These are phyloP conservation scores for Neostapfia colusana DNA, from an alignment of 176 grass and related monocot species.

Conservation along the genomic window DNA sequence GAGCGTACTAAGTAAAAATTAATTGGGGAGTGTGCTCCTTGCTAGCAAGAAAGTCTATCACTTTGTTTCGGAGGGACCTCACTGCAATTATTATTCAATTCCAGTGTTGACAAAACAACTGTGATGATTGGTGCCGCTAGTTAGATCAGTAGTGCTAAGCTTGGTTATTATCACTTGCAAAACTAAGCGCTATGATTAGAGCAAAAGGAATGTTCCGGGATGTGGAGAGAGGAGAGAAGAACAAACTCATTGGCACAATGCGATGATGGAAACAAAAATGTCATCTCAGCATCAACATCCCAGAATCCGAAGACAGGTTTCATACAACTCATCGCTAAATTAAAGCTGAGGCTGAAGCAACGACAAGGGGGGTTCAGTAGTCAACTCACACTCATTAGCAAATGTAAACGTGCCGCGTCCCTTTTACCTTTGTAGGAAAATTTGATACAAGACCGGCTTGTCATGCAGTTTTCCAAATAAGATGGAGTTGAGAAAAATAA, in stretches of 20 bases:
- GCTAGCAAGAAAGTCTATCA: constrained; percentile 11
- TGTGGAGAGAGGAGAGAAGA: background rate
- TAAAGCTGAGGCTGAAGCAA: background rate
- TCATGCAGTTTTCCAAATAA: background rate
- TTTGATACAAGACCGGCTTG: background rate
- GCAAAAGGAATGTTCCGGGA: constrained; percentile 47
- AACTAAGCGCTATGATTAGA: constrained; percentile 48
- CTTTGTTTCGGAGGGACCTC: background rate
- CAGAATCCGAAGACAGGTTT: constrained; percentile 34
- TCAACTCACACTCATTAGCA: constrained; percentile 34
- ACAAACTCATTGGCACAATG: constrained; percentile 1
- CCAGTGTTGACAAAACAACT: constrained; percentile 43
- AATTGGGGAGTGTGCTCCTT: background rate
- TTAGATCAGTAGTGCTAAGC: constrained; percentile 1
- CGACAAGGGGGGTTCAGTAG: constrained; percentile 22
- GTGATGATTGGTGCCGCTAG: constrained; percentile 8
- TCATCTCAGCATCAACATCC: constrained; percentile 10
- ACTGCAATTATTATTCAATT: constrained; percentile 29
- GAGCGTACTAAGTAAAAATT: constrained; percentile 8
- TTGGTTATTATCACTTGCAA: constrained; percentile 31
- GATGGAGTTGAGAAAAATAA: no score
- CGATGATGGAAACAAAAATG: constrained; percentile 37
- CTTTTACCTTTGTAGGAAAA: background rate
- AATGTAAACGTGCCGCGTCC: background rate
- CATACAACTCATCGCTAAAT: background rate